Base-by-base conservation (phyloP, 345 rosid genomes). In the Linum trigynum region DNA sequence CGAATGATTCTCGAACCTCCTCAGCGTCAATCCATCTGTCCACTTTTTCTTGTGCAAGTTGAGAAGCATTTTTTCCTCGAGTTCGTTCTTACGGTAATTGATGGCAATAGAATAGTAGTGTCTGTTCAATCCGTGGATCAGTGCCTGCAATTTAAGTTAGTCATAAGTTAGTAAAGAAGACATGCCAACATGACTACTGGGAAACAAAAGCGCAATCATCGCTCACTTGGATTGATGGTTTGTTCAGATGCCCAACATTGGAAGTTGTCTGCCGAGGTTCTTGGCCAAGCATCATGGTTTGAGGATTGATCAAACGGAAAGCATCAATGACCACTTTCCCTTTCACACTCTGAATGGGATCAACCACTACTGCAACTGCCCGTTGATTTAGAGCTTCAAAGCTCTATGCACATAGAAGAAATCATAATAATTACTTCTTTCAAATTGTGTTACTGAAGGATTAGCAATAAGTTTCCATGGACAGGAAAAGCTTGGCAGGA, bases 211-310 rank as follows among this genome's bases (percentile, higher is more conserved):
- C 6, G 17, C n/a, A 5, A 37, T 64, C 41, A 55, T 67, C 50
- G 76, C 80, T 72, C 56, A 95, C 99, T 77, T 89, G 97, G 76
- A 95, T 95, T 12, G 99, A 95, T 57, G 99, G 97, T 70, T 95
- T 95, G 77, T 91, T 91, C 69, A 95, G 87, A 80, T 95, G 97
- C 14, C 99, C 99, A 59, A 94, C 91, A 81, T 94, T 94, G 9
- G 97, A 94, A 48, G 99, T 94, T 62, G 99, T 94, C 65, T 94
- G 99, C 39, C 99, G 81, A 15, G 99, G 97, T 74, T 94, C 99
- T 76, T 94, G 99, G 67, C 99, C 97, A 79, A 94, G 97, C 99
- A 94, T 94, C 92, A 94, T 94, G 37, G 99, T 94, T 68, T 91
- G 99, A 5, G 97, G 99, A 63, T 91, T 94, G 61, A 94, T 94